Percentiles rank a stretch among this genome's conserved stretches.
Conservation (phyloP, 495 filamentous ascomycete species). For the Pyronema omphalodes region DNA sequence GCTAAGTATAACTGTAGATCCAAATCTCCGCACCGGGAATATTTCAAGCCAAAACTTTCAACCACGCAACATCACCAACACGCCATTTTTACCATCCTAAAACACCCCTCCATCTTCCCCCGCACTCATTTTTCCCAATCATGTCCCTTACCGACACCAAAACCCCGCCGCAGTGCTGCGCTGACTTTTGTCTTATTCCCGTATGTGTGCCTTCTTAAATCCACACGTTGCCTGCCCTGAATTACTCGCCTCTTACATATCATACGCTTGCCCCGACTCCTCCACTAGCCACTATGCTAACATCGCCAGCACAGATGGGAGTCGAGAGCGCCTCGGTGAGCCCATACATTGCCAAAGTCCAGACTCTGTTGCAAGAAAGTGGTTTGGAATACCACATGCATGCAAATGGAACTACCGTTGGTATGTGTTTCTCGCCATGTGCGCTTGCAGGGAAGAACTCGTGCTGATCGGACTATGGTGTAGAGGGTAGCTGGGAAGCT, state of each 20-base stretch:
- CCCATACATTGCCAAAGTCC: constrained; percentile 71
- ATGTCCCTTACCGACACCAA: constrained; percentile 25
- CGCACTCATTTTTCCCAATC: neutral
- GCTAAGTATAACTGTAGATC: neutral
- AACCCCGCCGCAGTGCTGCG: constrained; percentile 49
- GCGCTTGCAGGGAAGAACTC: neutral
- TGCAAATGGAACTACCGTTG: constrained; percentile 77
- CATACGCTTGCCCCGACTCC: neutral
- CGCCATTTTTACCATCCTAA: too few species aligned
- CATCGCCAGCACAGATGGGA: constrained; percentile 43
- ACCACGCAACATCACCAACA: too few species aligned
- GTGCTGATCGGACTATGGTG: neutral
- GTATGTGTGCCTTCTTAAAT: constrained; percentile 28
- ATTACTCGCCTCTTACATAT: neutral
- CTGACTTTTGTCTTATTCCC: constrained; percentile 70
- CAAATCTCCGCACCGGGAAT: neutral
- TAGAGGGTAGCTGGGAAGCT: constrained; percentile 4
- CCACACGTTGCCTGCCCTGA: neutral
- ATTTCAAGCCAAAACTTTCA: neutral
- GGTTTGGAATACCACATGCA: constrained; percentile 77
- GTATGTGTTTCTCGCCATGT: constrained; percentile 32
- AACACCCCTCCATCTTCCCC: too few species aligned
- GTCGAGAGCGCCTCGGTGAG: constrained; percentile 69
- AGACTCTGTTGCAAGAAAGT: constrained; percentile 54
- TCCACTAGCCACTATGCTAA: neutral